These are phyloP conservation scores for Penicillium thymicola DNA, from an alignment of 2,329 filamentous ascomycete genomes.

Conservation along the genomic window DNA sequence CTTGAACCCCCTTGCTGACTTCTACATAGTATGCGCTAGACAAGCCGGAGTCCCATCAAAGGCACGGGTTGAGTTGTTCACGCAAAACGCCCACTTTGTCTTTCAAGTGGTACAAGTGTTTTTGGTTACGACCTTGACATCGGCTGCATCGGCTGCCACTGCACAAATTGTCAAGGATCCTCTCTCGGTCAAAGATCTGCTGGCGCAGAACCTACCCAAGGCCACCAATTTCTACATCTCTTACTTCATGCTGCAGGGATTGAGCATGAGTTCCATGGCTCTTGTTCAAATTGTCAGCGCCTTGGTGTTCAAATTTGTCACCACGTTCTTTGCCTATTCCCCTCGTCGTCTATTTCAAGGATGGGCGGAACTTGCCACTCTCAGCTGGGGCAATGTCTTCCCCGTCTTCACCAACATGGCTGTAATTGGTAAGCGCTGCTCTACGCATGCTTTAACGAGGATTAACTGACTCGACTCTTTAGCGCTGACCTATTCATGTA, in stretches of 20 bases:
- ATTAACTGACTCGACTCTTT: conserved; percentile 6
- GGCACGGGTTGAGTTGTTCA: conserved; percentile 79
- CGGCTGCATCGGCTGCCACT: conserved; percentile 71
- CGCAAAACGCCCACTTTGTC: conserved; percentile 82
- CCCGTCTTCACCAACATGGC: conserved; percentile 77
- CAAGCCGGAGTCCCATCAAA: conserved; percentile 75
- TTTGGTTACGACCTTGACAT: conserved; percentile 77
- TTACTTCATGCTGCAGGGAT: conserved; percentile 89
- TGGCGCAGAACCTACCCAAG: conserved; percentile 74
- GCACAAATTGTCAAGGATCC: conserved; percentile 65
- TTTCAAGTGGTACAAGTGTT: conserved; percentile 80
- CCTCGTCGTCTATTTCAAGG: conserved; percentile 74
- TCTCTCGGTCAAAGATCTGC: conserved; percentile 58
- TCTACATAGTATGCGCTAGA: conserved; percentile 64
- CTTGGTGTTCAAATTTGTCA: conserved; percentile 67
- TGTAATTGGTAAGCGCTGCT: conserved; percentile 64
- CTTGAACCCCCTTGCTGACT: not conserved
- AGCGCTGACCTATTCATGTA: conserved; percentile 83
- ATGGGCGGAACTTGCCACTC: conserved; percentile 69
- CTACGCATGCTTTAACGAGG: too few species aligned
- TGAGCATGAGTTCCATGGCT: conserved; percentile 70
- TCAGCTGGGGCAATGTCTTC: conserved; percentile 80
- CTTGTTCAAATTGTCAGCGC: conserved; percentile 72
- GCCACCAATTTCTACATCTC: conserved; percentile 93
- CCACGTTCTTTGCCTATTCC: conserved; percentile 65